Evolutionary conservation across 192 early-diverging fungal genomes (phyloP).

Genomic region (Allomyces macrogynus): DNA sequence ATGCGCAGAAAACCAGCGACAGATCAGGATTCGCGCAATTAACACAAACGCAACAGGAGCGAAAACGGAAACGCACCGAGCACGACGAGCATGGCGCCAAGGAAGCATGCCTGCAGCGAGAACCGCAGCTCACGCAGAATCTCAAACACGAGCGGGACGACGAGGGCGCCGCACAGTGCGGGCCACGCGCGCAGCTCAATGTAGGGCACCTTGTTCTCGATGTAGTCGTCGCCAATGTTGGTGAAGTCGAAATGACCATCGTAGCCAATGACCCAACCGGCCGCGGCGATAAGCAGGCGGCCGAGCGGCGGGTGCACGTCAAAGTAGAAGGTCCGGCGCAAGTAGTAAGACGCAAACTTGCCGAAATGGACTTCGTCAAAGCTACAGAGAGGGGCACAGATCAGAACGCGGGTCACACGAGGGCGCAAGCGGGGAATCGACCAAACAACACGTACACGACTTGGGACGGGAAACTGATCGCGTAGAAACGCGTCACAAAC

Average conservation of each 20-base stretch:
- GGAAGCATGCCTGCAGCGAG: slow-evolving; percentile 42
- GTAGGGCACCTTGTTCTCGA: slow-evolving; percentile 72
- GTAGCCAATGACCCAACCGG: slow-evolving; percentile 72
- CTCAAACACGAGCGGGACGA: slow-evolving; percentile 55
- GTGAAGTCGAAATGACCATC: slow-evolving; percentile 89
- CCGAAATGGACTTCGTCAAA: slow-evolving; percentile 99
- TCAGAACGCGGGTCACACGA: background rate
- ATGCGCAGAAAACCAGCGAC: background rate
- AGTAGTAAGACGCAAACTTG: slow-evolving; percentile 88
- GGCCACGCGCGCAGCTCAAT: slow-evolving; percentile 59
- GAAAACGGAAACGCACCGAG: slow-evolving; percentile 38
- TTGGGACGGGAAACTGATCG: slow-evolving; percentile 44
- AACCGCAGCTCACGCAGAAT: slow-evolving; percentile 77
- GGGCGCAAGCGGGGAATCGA: background rate
- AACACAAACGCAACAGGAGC: too few relatives aligned
- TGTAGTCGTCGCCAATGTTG: slow-evolving; percentile 82
- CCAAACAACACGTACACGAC: slow-evolving; percentile 29
- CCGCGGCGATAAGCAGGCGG: slow-evolving; percentile 68
- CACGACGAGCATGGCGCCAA: slow-evolving; percentile 57
- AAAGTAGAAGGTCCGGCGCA: slow-evolving; percentile 76
- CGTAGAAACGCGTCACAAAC: slow-evolving; percentile 44
- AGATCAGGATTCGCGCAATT: slow-evolving; percentile 3
- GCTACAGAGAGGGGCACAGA: slow-evolving; percentile 13
- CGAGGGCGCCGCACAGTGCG: slow-evolving; percentile 54
- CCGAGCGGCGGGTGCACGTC: slow-evolving; percentile 95